These are phyloP conservation scores for Podila horticola DNA, from an alignment of 192 early-diverging fungal genomes.

Conservation along the genomic window DNA sequence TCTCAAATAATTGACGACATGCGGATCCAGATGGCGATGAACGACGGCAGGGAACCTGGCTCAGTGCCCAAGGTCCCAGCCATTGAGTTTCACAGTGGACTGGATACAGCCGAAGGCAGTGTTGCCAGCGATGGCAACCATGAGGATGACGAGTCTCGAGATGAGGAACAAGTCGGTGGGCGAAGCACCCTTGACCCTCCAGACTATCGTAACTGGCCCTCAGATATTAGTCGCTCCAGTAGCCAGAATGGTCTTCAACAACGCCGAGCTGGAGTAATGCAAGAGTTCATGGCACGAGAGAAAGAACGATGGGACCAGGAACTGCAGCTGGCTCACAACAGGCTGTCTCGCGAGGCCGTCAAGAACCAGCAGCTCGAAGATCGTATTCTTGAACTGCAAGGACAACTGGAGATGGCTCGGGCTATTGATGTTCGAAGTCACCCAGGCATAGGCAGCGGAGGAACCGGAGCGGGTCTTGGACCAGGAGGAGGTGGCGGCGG, in stretches of 20 bases:
- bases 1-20: slow-evolving; percentile 52
- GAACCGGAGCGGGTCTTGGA: neutral
- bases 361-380: slow-evolving; percentile 45
- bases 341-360: slow-evolving; percentile 28
- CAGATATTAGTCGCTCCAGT: slow-evolving; percentile 16
- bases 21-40: slow-evolving; percentile 38
- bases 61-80: neutral
- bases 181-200: neutral
- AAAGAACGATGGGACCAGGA: slow-evolving; percentile 51
- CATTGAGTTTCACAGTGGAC: slow-evolving; percentile 2
- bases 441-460: neutral
- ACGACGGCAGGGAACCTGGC: slow-evolving; percentile 7
- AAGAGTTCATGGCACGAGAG: slow-evolving; percentile 35
- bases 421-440: slow-evolving; percentile 26
- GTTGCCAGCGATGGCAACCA: neutral
- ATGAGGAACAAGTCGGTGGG: neutral
- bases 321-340: slow-evolving; percentile 33
- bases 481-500: slow-evolving; percentile 5
- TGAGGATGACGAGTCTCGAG: neutral
- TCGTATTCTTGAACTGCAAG: slow-evolving; percentile 40
- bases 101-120: neutral
- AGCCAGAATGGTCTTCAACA: slow-evolving; percentile 29
- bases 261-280: slow-evolving; percentile 24
- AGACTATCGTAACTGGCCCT: slow-evolving; percentile 14
- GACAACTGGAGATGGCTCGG: slow-evolving; percentile 32